These are phyloP conservation scores for Cladosporium oxysporum DNA, from an alignment of 2,329 filamentous ascomycete genomes.

Conservation along the genomic window DNA sequence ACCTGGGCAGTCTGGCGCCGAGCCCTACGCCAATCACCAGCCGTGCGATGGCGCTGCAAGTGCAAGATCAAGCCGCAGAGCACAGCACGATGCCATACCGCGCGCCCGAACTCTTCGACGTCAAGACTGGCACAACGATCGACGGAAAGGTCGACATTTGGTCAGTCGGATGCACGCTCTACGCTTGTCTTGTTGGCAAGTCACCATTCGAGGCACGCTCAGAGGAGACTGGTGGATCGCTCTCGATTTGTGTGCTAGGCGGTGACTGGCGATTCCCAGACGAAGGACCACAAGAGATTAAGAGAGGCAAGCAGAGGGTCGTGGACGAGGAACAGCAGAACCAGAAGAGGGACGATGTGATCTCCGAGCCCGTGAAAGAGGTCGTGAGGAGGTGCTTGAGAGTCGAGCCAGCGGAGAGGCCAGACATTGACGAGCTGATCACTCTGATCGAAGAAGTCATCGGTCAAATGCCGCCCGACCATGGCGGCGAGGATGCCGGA, in stretches of 20 bases:
- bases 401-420: slow-evolving; percentile 84
- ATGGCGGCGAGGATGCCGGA: slow-evolving; percentile 43
- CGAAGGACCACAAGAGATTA: slow-evolving; percentile 65
- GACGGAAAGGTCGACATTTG: slow-evolving; percentile 98
- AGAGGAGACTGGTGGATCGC: slow-evolving; percentile 91
- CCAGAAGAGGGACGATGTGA: slow-evolving; percentile 52
- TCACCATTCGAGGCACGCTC: slow-evolving; percentile 94
- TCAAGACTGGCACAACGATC: slow-evolving; percentile 86
- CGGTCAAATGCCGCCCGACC: slow-evolving; percentile 57
- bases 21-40: slow-evolving; percentile 88
- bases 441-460: slow-evolving; percentile 74
- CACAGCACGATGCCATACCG: slow-evolving; percentile 99
- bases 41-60: slow-evolving; percentile 82
- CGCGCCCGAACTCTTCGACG: slow-evolving; percentile 95
- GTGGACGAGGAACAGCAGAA: slow-evolving; percentile 25
- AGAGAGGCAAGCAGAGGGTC: slow-evolving; percentile 57
- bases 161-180: slow-evolving; percentile 96
- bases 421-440: slow-evolving; percentile 83
- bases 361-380: slow-evolving; percentile 81
- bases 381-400: slow-evolving; percentile 83
- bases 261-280: slow-evolving; percentile 98
- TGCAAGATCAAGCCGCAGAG: slow-evolving; percentile 92
- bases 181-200: slow-evolving; percentile 94
- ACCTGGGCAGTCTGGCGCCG: slow-evolving; percentile 86
- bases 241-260: slow-evolving; percentile 88